Percentiles rank a stretch among this genome's conserved stretches.
Conservation (phyloP, 2,329 filamentous ascomycete species). For the Geosmithia morbida region DNA sequence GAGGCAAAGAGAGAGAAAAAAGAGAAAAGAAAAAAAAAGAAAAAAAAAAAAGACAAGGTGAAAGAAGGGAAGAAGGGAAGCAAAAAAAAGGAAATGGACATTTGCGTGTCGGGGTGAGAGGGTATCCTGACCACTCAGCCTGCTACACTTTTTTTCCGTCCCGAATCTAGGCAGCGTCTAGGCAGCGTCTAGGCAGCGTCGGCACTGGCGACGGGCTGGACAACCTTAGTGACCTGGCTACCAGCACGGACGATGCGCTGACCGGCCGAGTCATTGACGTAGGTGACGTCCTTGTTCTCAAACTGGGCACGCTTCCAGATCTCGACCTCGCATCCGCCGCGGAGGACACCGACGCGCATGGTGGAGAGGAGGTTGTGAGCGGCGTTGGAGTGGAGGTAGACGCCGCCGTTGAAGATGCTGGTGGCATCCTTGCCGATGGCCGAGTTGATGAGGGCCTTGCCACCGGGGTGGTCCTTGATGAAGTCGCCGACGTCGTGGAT, state of each 20-base stretch:
- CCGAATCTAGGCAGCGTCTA: no score
- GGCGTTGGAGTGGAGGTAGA: slow-evolving; percentile 81
- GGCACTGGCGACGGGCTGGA: slow-evolving; percentile 66
- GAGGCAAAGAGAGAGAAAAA: not conserved
- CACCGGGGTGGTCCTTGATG: slow-evolving; percentile 82
- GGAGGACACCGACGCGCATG: slow-evolving; percentile 77
- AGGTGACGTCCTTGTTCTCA: slow-evolving; percentile 70
- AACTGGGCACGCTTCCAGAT: slow-evolving; percentile 82
- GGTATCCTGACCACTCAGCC: no score
- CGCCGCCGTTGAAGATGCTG: slow-evolving; percentile 82
- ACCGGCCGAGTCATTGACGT: slow-evolving; percentile 67
- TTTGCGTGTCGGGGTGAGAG: no score
- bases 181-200: slow-evolving; percentile 70
- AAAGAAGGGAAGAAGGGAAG: not conserved
- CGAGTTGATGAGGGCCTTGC: slow-evolving; percentile 71
- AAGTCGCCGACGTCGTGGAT: slow-evolving; percentile 76
- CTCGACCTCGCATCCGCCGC: slow-evolving; percentile 78
- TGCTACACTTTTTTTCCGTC: no score
- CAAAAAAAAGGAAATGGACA: no score
- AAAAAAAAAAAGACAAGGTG: not conserved
- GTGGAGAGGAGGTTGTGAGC: slow-evolving; percentile 80
- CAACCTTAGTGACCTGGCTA: slow-evolving; percentile 69
- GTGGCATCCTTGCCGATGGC: slow-evolving; percentile 80
- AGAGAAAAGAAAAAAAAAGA: not conserved
- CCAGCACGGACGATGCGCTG: slow-evolving; percentile 77